These are phyloP conservation scores for Coprinopsis sp. DNA, from an alignment of 768 basidiomycete species.

Conservation along the genomic window DNA sequence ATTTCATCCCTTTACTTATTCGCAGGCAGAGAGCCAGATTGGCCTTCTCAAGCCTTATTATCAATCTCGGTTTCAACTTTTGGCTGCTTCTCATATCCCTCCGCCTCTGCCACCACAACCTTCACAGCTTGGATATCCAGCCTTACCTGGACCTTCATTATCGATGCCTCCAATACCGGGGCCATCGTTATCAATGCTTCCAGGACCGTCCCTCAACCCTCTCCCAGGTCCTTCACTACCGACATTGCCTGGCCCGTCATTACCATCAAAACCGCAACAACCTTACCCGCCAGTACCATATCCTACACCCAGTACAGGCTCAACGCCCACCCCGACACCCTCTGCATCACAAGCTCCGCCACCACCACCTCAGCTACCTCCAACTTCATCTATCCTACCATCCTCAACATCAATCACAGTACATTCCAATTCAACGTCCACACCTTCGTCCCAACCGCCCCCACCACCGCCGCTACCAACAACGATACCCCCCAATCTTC, in stretches of 20 bases:
- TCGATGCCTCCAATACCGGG: background rate
- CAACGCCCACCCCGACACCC: constrained; percentile 9
- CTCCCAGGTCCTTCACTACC: constrained; percentile 16
- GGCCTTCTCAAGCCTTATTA: constrained; percentile 81
- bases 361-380: constrained; percentile 1
- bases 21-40: constrained; percentile 72
- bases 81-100: constrained; percentile 24
- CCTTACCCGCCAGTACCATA: constrained; percentile 13
- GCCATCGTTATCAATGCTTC: background rate
- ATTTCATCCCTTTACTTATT: constrained; percentile 66
- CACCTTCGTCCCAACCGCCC: constrained; percentile 15
- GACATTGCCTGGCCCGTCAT: constrained; percentile 13
- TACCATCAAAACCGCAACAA: constrained; percentile 7
- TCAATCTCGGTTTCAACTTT: constrained; percentile 45
- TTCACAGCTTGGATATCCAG: constrained; percentile 7
- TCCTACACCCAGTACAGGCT: constrained; percentile 9
- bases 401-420: constrained; percentile 11
- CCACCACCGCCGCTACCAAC: constrained; percentile 3
- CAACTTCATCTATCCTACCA: constrained; percentile 4
- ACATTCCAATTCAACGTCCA: constrained; percentile 15
- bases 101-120: constrained; percentile 18
- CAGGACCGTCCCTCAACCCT: constrained; percentile 14
- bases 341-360: background rate
- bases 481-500: constrained; percentile 21
- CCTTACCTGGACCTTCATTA: constrained; percentile 6